Conservation (phyloP, 441 rosid species). For the Gossypium gossypioides region DNA sequence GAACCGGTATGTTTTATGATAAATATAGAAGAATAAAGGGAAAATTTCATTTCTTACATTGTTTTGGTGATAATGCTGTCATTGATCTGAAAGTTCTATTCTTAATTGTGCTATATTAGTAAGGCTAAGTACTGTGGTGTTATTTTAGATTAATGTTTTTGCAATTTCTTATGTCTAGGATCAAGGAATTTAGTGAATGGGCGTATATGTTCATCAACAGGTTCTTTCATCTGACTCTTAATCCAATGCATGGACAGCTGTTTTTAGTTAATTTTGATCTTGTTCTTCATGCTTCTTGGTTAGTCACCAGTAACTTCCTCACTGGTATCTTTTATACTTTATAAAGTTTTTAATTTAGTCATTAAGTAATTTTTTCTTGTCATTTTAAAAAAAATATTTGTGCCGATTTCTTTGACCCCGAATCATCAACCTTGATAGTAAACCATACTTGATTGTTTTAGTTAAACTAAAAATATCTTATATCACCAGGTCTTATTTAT, state of each 20-base stretch:
- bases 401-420: not conserved
- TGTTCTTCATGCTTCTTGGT: not conserved
- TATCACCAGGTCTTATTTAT: constrained; percentile 6
- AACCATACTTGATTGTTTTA: not conserved
- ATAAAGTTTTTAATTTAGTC: not conserved
- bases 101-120: not conserved
- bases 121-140: not conserved
- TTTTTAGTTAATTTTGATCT: not conserved
- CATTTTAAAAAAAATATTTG: not conserved
- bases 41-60: not conserved
- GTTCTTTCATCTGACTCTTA: constrained; percentile 27
- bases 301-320: not conserved
- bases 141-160: constrained; percentile 5
- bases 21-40: not conserved
- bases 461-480: not conserved
- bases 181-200: constrained; percentile 90
- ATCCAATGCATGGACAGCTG: not conserved
- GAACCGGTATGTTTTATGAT: constrained; percentile 46
- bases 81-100: not conserved
- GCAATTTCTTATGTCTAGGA: constrained; percentile 41
- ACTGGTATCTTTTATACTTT: not conserved
- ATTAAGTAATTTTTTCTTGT: not conserved
- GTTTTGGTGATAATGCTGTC: not conserved
- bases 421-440: constrained; percentile 2
- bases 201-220: constrained; percentile 83